These are phyloP conservation scores for Dendryphion nanum DNA, from an alignment of 2,329 filamentous ascomycete species.

Conservation along the genomic window DNA sequence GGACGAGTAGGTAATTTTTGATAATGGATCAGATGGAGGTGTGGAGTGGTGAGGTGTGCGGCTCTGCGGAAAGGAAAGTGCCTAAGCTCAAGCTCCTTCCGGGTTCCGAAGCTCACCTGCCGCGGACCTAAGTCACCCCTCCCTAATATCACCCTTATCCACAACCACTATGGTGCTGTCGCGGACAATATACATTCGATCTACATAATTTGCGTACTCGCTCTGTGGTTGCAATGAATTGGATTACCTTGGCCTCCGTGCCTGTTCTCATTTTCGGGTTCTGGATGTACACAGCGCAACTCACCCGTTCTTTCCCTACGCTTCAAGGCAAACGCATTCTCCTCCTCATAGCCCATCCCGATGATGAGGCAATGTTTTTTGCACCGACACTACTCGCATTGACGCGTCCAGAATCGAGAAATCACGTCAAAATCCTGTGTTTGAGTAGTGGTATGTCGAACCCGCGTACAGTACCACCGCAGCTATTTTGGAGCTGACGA, in stretches of 20 bases:
- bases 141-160: too few species aligned
- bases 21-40: too few species aligned
- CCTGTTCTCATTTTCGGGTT: conserved; percentile 43
- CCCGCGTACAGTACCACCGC: neutral
- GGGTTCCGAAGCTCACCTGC: neutral
- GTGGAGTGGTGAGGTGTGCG: conserved; percentile 17
- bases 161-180: too few species aligned
- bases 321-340: conserved; percentile 83
- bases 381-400: conserved; percentile 84
- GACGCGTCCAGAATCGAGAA: conserved; percentile 73
- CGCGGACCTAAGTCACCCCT: conserved; percentile 3
- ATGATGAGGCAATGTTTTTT: conserved; percentile 99
- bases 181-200: too few species aligned
- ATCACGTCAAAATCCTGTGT: conserved; percentile 93
- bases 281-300: conserved; percentile 49
- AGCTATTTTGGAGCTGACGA: neutral
- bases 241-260: conserved; percentile 38
- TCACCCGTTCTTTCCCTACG: conserved; percentile 57
- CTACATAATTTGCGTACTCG: too few species aligned
- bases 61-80: conserved; percentile 14
- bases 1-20: too few species aligned
- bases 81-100: conserved; percentile 12
- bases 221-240: conserved; percentile 37
- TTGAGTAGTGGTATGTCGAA: conserved; percentile 71
- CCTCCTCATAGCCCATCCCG: conserved; percentile 92